These are phyloP conservation scores for Quercus variabilis DNA, from an alignment of 306 rosid species.

Conservation along the genomic window DNA sequence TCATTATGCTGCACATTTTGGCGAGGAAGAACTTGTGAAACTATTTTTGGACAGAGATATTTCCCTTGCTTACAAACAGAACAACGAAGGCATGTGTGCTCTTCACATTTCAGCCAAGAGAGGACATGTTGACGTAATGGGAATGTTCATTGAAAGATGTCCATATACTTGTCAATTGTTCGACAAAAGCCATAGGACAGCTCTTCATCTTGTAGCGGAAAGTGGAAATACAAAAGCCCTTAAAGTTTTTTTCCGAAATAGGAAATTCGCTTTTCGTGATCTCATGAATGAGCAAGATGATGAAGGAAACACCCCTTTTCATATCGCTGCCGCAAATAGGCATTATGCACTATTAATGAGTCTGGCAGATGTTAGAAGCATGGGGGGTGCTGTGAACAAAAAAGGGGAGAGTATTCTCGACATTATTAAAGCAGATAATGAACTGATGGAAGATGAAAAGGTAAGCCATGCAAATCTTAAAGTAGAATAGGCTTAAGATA, in stretches of 20 bases:
- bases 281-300: neutral
- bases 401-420: neutral
- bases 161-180: neutral
- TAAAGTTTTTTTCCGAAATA: neutral
- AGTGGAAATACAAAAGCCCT: neutral
- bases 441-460: too few species aligned
- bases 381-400: too few species aligned
- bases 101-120: neutral
- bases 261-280: neutral
- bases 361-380: neutral
- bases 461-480: too few species aligned
- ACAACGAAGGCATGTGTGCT: conserved; percentile 9
- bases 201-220: neutral
- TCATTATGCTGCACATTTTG: neutral
- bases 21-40: neutral
- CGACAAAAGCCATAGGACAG: neutral
- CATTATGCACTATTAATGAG: neutral
- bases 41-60: neutral
- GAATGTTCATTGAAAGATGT: neutral
- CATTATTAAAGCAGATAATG: too few species aligned
- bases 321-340: neutral
- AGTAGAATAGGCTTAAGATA: too few species aligned
- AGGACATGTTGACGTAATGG: neutral
- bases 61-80: neutral
- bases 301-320: neutral